phyloP scores from a whole-genome alignment of 139 green algal genomes.

The Micractinium sp. region DNA sequence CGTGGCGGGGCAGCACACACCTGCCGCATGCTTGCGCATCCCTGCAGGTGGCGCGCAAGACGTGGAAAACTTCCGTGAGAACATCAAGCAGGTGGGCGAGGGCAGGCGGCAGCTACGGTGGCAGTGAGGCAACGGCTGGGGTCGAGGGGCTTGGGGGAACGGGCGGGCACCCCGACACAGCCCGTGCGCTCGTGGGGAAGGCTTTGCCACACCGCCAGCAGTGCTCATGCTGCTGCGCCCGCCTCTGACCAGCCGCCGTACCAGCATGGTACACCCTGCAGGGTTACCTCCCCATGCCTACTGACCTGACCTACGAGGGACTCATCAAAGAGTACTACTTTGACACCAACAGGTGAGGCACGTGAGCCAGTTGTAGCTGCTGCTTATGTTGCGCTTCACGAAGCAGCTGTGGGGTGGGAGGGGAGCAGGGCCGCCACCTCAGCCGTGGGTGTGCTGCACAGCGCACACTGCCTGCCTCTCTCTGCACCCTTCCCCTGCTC shows the following conservation, averaged over 20 bases:
- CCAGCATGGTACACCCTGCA: neutral
- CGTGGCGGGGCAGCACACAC: too few species aligned
- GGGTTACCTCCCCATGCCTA: conserved; percentile 29
- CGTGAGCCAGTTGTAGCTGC: neutral
- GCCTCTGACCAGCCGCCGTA: neutral
- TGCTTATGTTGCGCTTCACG: neutral
- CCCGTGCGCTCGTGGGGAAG: too few species aligned
- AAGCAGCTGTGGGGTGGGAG: too few species aligned
- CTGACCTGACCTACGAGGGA: conserved; percentile 29
- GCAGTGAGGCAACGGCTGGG: too few species aligned
- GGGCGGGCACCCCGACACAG: too few species aligned
- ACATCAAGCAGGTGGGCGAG: too few species aligned
- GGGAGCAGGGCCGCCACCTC: neutral
- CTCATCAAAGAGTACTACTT: conserved; percentile 35
- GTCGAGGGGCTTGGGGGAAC: too few species aligned
- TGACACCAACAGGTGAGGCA: neutral
- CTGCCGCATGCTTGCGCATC: too few species aligned
- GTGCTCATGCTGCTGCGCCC: neutral
- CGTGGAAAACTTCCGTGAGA: conserved; percentile 35
- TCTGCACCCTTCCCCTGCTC: neutral
- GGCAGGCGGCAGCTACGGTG: too few species aligned
- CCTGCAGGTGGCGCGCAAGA: conserved; percentile 22
- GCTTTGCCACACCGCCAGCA: neutral
- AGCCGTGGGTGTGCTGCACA: neutral
- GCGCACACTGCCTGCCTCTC: too few species aligned